phyloP scores from a whole-genome alignment of 2,329 filamentous ascomycete genomes.

The Endoconidiophora polonica region DNA sequence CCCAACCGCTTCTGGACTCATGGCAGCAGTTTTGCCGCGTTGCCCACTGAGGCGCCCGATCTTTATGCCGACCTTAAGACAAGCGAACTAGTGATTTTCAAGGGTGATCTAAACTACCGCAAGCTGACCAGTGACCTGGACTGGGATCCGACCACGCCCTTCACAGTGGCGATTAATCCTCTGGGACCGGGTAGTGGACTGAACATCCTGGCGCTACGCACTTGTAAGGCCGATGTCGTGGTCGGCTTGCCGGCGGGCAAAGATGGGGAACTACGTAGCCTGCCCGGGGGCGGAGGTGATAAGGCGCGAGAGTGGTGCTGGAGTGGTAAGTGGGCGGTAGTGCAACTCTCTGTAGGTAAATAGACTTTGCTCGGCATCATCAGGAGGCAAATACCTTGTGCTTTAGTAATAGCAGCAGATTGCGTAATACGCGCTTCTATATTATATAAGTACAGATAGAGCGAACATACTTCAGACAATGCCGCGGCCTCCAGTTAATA shows the following conservation, averaged over 20 bases:
- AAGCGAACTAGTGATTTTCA: conserved; percentile 84
- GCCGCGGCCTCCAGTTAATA: not conserved
- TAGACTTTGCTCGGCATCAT: not conserved
- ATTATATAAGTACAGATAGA: too few relatives aligned
- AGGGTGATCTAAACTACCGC: conserved; percentile 91
- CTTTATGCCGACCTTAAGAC: conserved; percentile 63
- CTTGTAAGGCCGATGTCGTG: conserved; percentile 92
- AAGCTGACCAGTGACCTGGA: conserved; percentile 74
- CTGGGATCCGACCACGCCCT: conserved; percentile 81
- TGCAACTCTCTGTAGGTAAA: conserved; percentile 45
- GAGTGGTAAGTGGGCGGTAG: conserved; percentile 93
- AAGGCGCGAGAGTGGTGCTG: conserved; percentile 76
- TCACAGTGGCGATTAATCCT: conserved; percentile 69
- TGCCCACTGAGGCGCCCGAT: conserved; percentile 51
- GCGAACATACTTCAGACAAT: not conserved
- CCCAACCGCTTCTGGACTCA: conserved; percentile 88
- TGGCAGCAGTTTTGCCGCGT: conserved; percentile 71
- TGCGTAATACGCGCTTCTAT: not conserved
- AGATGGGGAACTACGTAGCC: conserved; percentile 61
- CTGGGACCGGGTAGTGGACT: conserved; percentile 67
- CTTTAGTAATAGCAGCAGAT: not conserved
- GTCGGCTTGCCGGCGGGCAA: conserved; percentile 69
- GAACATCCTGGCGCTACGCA: conserved; percentile 72
- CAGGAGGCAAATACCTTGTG: not conserved
- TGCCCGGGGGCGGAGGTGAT: conserved; percentile 54